Evolutionary conservation across 164 flowering plant species (phyloP), one percentile per base, ranked within the genome.

Genomic region (Annona squamosa): DNA sequence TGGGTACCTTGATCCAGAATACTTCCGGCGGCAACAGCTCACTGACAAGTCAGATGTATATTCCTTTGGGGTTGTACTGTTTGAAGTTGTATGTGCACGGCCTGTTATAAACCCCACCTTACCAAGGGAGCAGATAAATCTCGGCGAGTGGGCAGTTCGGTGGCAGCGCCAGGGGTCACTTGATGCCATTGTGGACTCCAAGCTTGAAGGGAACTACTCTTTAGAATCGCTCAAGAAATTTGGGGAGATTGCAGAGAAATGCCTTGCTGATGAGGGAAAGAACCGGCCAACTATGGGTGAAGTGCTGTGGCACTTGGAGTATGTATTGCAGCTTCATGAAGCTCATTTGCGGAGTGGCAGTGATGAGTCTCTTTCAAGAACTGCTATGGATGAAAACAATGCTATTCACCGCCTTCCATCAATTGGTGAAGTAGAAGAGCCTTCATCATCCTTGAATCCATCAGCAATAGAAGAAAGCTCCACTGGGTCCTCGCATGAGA

Each of bases 1-100:
- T 72, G 93, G 93, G 13, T 89, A 89, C 76, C 93, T 89, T 56
- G 93, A 89, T 72, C 93, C 93, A 1, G 93, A 89, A 69, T 89
- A 89, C 68, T 88, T 82, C 78, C 72, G 88, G 42, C 75, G 89
- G 72, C 90, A 88, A 73, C 89, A 87, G n/a, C 68, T 89, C 78
- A 89, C 91, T 4, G 88, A 87, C 71, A 89, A 89, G 71, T 87
- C 91, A 4, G 93, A 89, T 82, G 89, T 89, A 26, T 89, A 89
- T 78, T 89, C 93, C 6, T 87, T 89, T 75, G 93, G 93, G 1
- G 89, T 89, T 0, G 93, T 89, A 2, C 72, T 89, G 78, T 87
- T 89, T 65, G 93, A 89, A 76, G 89, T 85, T 69, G 78, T 85
- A 42, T 89, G 93, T 78, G 91, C 89, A 18, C 82, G 93, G n/a